Evolutionary conservation across 2,329 filamentous ascomycete genomes (phyloP), one percentile per base, ranked within the genome.

Genomic region (Pseudocercospora fuligena): DNA sequence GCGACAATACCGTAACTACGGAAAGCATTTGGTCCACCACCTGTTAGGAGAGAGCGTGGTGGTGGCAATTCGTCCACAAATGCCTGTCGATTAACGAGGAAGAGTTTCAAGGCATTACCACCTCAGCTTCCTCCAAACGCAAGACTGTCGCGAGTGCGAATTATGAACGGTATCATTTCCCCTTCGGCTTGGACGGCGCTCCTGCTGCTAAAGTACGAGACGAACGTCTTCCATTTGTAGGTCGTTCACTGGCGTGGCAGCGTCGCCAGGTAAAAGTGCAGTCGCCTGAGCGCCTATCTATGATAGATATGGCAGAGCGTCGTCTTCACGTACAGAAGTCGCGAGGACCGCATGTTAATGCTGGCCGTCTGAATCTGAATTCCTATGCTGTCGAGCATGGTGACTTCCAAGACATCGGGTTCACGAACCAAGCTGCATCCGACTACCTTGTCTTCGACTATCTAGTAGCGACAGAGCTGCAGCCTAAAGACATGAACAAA

Each of bases 171-270:
- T 16, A 36, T 36, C 29, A 31, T 31, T 31, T 8, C 3, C 11
- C 23, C 7, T 56, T 56, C 47, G 27, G 51, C 11, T 16, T 56
- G 23, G 51, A 56, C 16, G 51, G 51, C 23, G 25, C 51, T 25
- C 27, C 23, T 25, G 31, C 19, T 29, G 40, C 29, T 23, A 29
- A 27, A 12, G 23, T 7, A 1, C 19, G 56, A 23, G 33, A 58
- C 56, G 25, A 19, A n/a, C 1, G 9, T 40, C 56, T 58, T 21
- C 56, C 56, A 16, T 58, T 58, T 31, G 33, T 16, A 21, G 16
- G 56, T 23, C 56, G 31, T 3, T 58, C 56, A 21, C 33, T 23
- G 31, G 56, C 56, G n/a, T 58, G 29, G n/a, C 56, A 43, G 31
- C 56, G 11, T 31, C 29, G 33, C 7, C 56, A 33, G 43, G 56